Evolutionary conservation across 2,329 filamentous ascomycete species (phyloP), one percentile per base, ranked within the genome.

Genomic region (Exophiala aquamarina): DNA sequence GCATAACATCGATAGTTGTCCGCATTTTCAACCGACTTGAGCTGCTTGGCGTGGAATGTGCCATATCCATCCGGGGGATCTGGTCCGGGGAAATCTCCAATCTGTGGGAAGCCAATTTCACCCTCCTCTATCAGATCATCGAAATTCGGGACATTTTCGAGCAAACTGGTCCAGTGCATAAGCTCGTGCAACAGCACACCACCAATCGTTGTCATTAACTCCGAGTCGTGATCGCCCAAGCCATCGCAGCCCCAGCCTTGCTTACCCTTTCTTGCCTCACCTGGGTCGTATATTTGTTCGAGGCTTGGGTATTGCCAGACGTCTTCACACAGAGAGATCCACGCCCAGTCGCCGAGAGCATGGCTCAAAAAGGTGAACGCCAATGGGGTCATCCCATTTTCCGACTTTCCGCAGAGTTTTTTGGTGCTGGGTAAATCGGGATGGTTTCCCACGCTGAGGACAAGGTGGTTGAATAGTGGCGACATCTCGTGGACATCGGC

Each of bases 131-230:
- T 18, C 17, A 34, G 8, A 34, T 34, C n/a, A n/a, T 34, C 32
- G 14, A 34, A 34, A 18, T 34, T 14, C 6, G 32, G 32, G 5
- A 34, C 32, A 34, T 43, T 19, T 7, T 26, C 9, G 10, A 47
- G 23, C 14, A 41, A 20, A 15, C 20, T 32, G 3, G 11, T 6
- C 44, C 37, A 47, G 10, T 47, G 36, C 19, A 47, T n/a, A 10
- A 47, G 8, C 20, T 47, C 36, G 19, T 41, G 44, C 21, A 47
- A 28, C 14, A 47, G 23, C 7, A 47, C 20, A 10, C 44, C 44
- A 7, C 44, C 37, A 21, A 29, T 13, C 10, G 21, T 28, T 21
- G 28, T 33, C 44, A 41, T 41, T 14, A 33, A 26, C 23, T 41
- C 35, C 15, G 15, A 32, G 28, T 47, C 44, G 11, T 36, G 37